Percentiles rank a stretch among this genome's conserved stretches.
phyloP scores from a whole-genome alignment of 257 asterid species.

The Prunella vulgaris region DNA sequence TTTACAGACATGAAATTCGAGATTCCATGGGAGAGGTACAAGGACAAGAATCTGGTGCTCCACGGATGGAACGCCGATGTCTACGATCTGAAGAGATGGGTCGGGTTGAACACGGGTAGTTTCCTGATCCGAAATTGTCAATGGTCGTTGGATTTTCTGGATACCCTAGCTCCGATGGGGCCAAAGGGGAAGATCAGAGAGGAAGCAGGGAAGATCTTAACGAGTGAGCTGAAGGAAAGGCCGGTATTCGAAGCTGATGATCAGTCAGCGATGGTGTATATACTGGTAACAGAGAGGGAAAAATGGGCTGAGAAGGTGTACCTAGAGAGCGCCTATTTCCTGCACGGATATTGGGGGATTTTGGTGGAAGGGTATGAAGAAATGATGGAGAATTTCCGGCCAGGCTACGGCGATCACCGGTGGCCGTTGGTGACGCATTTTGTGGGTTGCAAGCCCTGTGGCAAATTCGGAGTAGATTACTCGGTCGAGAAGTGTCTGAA shows the following conservation, averaged over 20 bases:
- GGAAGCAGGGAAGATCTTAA: not conserved
- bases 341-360: slow-evolving; percentile 1
- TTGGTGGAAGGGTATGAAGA: not conserved
- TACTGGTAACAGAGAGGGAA: not conserved
- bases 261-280: not conserved
- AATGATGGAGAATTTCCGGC: not conserved
- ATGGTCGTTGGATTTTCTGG: not conserved
- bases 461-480: not conserved
- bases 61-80: not conserved
- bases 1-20: not conserved
- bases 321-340: not conserved
- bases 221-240: not conserved
- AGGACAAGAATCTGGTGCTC: not conserved
- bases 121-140: not conserved
- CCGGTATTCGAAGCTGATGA: not conserved
- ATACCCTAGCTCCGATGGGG: slow-evolving; percentile 1
- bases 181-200: not conserved
- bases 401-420: not conserved
- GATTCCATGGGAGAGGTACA: not conserved
- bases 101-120: not conserved
- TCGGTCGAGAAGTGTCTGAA: not conserved
- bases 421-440: not conserved
- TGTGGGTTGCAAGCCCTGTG: not conserved
- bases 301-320: not conserved
- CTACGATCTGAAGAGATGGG: not conserved